phyloP scores from a whole-genome alignment of 2,329 filamentous ascomycete species.

The Cercospora citrullina region DNA sequence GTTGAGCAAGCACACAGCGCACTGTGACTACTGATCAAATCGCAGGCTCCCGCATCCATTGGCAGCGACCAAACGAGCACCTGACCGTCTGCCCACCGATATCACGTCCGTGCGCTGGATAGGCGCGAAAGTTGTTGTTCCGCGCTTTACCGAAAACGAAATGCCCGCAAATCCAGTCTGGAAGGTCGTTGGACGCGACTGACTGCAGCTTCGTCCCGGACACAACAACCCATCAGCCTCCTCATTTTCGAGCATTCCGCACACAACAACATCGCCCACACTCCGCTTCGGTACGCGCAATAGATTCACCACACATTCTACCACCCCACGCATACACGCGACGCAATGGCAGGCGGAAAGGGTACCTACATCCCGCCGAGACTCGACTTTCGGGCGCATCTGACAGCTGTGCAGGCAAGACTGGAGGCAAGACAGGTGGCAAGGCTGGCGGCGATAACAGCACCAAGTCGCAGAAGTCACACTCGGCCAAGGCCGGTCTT shows the following conservation, averaged over 20 bases:
- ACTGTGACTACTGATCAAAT: slow-evolving; percentile 1
- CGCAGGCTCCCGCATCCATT: slow-evolving; percentile 2
- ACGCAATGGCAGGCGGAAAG: slow-evolving; percentile 78
- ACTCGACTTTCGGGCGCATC: slow-evolving; percentile 27
- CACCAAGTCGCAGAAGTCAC: slow-evolving; percentile 88
- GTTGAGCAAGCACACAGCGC: background rate
- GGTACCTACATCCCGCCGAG: slow-evolving; percentile 62
- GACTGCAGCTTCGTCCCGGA: slow-evolving; percentile 1
- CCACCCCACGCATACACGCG: slow-evolving; percentile 9
- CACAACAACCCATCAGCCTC: slow-evolving; percentile 17
- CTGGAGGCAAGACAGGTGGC: slow-evolving; percentile 84
- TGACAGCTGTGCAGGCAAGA: slow-evolving; percentile 49
- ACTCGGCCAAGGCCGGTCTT: slow-evolving; percentile 90
- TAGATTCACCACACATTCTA: slow-evolving; percentile 11
- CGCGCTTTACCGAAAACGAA: slow-evolving; percentile 11
- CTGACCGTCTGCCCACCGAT: background rate
- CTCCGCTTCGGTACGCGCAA: slow-evolving; percentile 3
- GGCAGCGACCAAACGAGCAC: background rate
- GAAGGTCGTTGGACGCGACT: slow-evolving; percentile 7
- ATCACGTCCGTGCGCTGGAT: slow-evolving; percentile 1
- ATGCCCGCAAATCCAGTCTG: slow-evolving; percentile 15
- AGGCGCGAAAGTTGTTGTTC: slow-evolving; percentile 9
- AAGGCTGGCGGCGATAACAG: slow-evolving; percentile 68
- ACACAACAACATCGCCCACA: slow-evolving; percentile 12
- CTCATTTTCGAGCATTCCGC: slow-evolving; percentile 16